Percentiles rank a stretch among this genome's conserved stretches.
These are phyloP conservation scores for Aureobasidium leucospermi DNA, from an alignment of 2,329 filamentous ascomycete genomes.

Conservation along the genomic window DNA sequence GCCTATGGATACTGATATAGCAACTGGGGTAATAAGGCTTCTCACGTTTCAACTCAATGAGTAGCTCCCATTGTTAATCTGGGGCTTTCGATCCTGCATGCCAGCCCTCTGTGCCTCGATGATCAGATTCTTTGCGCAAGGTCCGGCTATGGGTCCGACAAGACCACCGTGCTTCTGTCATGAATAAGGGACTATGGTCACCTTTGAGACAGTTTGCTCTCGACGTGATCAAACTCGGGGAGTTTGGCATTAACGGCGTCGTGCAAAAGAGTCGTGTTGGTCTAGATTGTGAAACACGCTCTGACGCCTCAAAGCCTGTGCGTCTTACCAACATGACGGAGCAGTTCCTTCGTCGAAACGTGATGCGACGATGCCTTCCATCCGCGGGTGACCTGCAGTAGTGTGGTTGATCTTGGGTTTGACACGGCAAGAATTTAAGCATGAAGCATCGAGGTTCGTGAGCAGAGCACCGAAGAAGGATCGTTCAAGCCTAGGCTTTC, in stretches of 20 bases:
- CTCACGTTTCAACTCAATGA: not conserved
- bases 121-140: constrained; percentile 3
- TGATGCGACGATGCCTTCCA: not conserved
- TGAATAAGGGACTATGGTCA: not conserved
- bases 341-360: constrained; percentile 3
- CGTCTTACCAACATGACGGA: constrained; percentile 1
- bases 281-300: constrained; percentile 1
- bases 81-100: constrained; percentile 3
- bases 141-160: not conserved
- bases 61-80: not conserved
- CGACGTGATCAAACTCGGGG: not conserved
- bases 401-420: not conserved
- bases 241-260: constrained; percentile 6
- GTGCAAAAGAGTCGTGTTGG: constrained; percentile 2
- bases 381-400: constrained; percentile 5
- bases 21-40: constrained; percentile 6
- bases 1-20: constrained; percentile 8
- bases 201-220: not conserved
- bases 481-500: not conserved
- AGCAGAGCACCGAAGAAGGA: not conserved
- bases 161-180: constrained; percentile 3
- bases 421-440: not conserved
- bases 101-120: not conserved
- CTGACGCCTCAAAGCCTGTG: constrained; percentile 2
- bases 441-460: not conserved